Evolutionary conservation across 2,329 filamentous ascomycete genomes (phyloP), one percentile per base, ranked within the genome.

Genomic region (Verticillium isaacii): DNA sequence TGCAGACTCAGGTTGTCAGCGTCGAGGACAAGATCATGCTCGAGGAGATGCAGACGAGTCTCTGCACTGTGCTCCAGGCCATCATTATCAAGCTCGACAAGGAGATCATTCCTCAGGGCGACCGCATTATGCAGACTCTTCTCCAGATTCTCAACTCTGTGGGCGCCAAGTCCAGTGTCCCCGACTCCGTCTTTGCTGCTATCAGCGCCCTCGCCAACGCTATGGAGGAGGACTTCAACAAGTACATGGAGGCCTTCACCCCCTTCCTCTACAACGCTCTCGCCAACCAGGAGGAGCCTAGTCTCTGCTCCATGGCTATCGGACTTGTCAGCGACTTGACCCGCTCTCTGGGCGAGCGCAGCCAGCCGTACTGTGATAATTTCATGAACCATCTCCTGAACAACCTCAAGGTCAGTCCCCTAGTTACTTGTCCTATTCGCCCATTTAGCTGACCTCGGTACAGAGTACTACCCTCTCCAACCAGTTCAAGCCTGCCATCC

Each of bases 361-460:
- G 94, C 71, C 92, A 96, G 78, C 95, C 94, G 62, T 98, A 90
- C 82, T 99, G 95, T 77, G 95, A 99, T 71, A 86, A 89, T 67
- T 97, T 98, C 76, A 99, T 99, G 95, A 99, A 99, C 83, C 91
- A 95, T 74, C 83, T 99, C 62, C 85, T 99, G 65, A 93, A 92
- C 81, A 96, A 97, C 77, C 81, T 99, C 52, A 87, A 91, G 75
- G 89, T 92, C 76, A 73, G 84, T 82, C 50, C 37, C 60, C 29
- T 29, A 25, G 14, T 8, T 29, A 15, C 17, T 41, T 17, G 5
- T 56, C 19, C 41, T 54, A n/a, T 14, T 25, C 45, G n/a, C 25
- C 25, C 58, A 61, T 58, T 75, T 80, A 72, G 80, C 74, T 60
- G 65, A 55, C 61, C 45, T 61, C 62, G 62, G 61, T 62, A 61